Conservation (phyloP, 2,329 filamentous ascomycete genomes). For the Huntiella moniliformis region DNA sequence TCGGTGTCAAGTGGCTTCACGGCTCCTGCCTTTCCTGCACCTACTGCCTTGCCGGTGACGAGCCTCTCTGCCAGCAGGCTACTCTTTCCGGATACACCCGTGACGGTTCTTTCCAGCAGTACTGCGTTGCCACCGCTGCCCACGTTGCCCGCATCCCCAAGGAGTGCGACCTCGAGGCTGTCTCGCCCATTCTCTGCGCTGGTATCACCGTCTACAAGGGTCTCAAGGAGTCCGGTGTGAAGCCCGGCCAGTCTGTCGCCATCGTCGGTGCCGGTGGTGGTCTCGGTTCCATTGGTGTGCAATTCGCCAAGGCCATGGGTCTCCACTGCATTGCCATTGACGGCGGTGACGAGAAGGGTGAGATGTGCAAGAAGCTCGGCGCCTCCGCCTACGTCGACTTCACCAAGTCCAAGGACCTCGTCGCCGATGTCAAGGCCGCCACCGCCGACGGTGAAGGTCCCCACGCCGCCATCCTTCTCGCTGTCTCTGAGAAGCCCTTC, state of each 20-base stretch:
- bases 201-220: constrained; percentile 83
- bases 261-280: constrained; percentile 77
- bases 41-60: constrained; percentile 65
- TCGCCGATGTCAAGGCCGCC: constrained; percentile 65
- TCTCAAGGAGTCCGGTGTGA: constrained; percentile 63
- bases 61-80: constrained; percentile 62
- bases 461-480: constrained; percentile 71
- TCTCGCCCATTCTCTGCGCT: constrained; percentile 67
- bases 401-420: constrained; percentile 51
- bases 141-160: constrained; percentile 71
- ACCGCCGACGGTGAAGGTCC: constrained; percentile 69
- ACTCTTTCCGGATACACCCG: constrained; percentile 79
- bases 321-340: constrained; percentile 67
- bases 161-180: constrained; percentile 53
- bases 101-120: constrained; percentile 86
- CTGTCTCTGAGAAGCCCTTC: constrained; percentile 81
- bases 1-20: constrained; percentile 87
- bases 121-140: constrained; percentile 68
- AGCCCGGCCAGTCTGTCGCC: constrained; percentile 59
- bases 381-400: constrained; percentile 67
- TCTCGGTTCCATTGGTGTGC: constrained; percentile 58
- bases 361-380: constrained; percentile 51
- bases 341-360: constrained; percentile 60
- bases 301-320: constrained; percentile 87
- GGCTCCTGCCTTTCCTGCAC: constrained; percentile 66